A percentile compares a stretch with the other conserved stretches of the same genome.
phyloP scores from a whole-genome alignment of 768 basidiomycete genomes.

The Lyophyllum decastes region DNA sequence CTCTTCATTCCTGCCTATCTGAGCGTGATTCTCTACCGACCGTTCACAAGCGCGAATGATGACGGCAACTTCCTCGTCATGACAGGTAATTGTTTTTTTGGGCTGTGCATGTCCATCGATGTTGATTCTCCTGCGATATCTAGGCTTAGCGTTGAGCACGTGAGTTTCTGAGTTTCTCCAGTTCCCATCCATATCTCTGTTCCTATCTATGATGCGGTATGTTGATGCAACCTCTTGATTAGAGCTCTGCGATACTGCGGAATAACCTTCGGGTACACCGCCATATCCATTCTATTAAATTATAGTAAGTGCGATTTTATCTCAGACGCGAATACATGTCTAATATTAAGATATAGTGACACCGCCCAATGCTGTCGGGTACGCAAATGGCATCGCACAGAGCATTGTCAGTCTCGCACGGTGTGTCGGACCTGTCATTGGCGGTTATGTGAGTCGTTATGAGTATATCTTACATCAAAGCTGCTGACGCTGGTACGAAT shows the following conservation, averaged over 20 bases:
- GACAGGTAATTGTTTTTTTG: slow-evolving; percentile 54
- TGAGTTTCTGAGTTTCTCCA: slow-evolving; percentile 37
- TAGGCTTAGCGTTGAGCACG: slow-evolving; percentile 82
- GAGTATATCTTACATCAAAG: neutral
- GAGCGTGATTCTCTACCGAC: slow-evolving; percentile 72
- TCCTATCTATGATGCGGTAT: neutral
- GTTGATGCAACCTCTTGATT: slow-evolving; percentile 8
- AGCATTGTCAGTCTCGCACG: slow-evolving; percentile 93
- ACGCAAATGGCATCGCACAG: slow-evolving; percentile 95
- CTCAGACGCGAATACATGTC: neutral
- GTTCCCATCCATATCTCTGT: neutral
- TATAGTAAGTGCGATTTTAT: slow-evolving; percentile 54
- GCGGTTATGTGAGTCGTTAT: slow-evolving; percentile 66
- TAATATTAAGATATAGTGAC: slow-evolving; percentile 61
- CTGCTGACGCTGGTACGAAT: slow-evolving; percentile 13
- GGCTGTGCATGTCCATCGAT: slow-evolving; percentile 9
- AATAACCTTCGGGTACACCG: slow-evolving; percentile 86
- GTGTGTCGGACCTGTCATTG: slow-evolving; percentile 85
- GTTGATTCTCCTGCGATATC: slow-evolving; percentile 9
- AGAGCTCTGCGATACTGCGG: slow-evolving; percentile 90
- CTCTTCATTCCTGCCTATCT: slow-evolving; percentile 92
- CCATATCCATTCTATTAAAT: slow-evolving; percentile 85
- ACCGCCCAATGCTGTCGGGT: slow-evolving; percentile 83
- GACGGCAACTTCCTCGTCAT: slow-evolving; percentile 82
- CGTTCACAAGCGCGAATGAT: slow-evolving; percentile 66